A percentile compares a stretch with the other conserved stretches of the same genome.
phyloP scores from a whole-genome alignment of 1,139 yeast genomes.

The Hansenula sp. region DNA sequence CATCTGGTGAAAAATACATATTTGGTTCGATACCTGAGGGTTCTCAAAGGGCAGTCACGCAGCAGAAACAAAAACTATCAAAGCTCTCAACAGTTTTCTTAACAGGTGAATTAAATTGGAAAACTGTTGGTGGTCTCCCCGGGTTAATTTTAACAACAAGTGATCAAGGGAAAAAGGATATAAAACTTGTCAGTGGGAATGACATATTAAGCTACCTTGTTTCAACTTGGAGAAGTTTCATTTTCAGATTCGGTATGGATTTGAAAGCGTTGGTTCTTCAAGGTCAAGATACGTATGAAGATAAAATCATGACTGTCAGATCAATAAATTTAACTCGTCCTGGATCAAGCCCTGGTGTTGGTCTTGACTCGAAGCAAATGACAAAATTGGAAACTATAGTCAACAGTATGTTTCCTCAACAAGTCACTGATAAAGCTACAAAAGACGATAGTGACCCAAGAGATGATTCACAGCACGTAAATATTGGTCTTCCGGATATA shows the following conservation, averaged over 20 bases:
- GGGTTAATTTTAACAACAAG: conserved; percentile 84
- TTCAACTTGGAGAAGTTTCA: conserved; percentile 84
- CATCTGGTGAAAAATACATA: conserved; percentile 55
- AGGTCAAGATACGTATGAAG: conserved; percentile 38
- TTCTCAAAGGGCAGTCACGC: conserved; percentile 66
- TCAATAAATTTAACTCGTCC: conserved; percentile 39
- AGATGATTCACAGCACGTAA: conserved; percentile 29
- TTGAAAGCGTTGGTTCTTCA: conserved; percentile 41
- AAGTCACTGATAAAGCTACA: no score
- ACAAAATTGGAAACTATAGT: conserved; percentile 14
- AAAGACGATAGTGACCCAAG: conserved; percentile 18
- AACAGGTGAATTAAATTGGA: conserved; percentile 75
- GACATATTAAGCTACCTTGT: conserved; percentile 48
- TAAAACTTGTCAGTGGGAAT: conserved; percentile 43
- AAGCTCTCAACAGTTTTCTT: conserved; percentile 65
- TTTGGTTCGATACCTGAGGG: conserved; percentile 89
- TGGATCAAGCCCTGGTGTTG: conserved; percentile 1
- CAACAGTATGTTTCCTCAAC: conserved; percentile 20
- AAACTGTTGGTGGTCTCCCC: conserved; percentile 80
- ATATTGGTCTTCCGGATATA: conserved; percentile 29
- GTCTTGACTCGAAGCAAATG: conserved; percentile 1
- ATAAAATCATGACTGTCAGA: conserved; percentile 47
- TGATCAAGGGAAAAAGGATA: conserved; percentile 63
- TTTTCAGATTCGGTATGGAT: conserved; percentile 75
- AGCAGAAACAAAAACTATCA: conserved; percentile 46